A percentile compares a stretch with the other conserved stretches of the same genome.
Conservation (phyloP, 2,329 filamentous ascomycete genomes). For the Colletotrichum liaoningense region DNA sequence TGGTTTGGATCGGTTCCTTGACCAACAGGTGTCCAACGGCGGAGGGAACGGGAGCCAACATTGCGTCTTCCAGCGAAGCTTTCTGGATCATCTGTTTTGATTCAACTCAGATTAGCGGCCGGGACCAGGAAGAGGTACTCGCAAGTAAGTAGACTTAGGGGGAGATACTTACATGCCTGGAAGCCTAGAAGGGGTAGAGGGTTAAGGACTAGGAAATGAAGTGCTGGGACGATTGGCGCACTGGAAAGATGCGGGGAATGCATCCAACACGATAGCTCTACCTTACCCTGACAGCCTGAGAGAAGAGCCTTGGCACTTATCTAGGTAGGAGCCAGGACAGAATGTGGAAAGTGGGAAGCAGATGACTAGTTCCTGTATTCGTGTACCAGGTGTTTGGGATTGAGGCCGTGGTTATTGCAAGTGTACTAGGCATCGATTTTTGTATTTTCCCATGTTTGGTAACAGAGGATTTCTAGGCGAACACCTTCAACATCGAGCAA, state of each 20-base stretch:
- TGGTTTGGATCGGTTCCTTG: constrained; percentile 3
- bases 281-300: not conserved
- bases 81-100: constrained; percentile 24
- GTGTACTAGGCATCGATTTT: not conserved
- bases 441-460: not conserved
- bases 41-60: constrained; percentile 13
- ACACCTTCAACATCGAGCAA: not conserved
- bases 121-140: constrained; percentile 13
- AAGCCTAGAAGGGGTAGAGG: not conserved
- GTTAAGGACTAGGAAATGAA: constrained; percentile 13
- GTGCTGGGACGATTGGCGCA: constrained; percentile 21
- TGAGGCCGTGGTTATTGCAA: not conserved
- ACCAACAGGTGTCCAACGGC: constrained; percentile 4
- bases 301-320: not conserved
- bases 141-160: not conserved
- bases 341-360: not conserved
- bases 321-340: not conserved
- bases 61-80: constrained; percentile 17
- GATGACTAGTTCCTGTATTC: not conserved
- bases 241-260: constrained; percentile 21
- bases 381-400: not conserved
- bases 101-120: constrained; percentile 25
- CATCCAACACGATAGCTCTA: constrained; percentile 4
- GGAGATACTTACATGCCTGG: not conserved
- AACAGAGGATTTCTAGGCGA: not conserved